phyloP scores from a whole-genome alignment of 306 rosid genomes.

The Carpinus fangiana region DNA sequence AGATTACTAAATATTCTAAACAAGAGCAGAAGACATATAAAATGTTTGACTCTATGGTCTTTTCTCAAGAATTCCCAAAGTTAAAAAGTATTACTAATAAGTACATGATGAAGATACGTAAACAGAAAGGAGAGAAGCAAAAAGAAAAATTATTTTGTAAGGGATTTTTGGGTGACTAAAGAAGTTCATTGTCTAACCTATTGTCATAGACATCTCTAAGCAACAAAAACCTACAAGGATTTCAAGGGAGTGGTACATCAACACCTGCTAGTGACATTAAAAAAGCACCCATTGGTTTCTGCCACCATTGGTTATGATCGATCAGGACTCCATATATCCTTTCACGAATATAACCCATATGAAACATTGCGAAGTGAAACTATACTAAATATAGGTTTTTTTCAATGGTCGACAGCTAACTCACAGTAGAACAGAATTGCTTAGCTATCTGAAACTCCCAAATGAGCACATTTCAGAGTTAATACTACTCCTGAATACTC shows the following conservation, averaged over 20 bases:
- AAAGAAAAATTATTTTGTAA: background rate
- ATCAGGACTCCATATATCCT: background rate
- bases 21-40: no score
- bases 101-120: no score
- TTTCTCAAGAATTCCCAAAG: no score
- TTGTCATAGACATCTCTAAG: background rate
- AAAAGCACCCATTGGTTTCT: background rate
- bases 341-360: background rate
- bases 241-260: background rate
- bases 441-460: slow-evolving; percentile 2
- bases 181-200: background rate
- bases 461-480: background rate
- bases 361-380: background rate
- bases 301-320: background rate
- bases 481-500: background rate
- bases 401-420: background rate
- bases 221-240: no score
- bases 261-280: background rate
- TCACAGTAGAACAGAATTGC: background rate
- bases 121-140: background rate
- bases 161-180: background rate
- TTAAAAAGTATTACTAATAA: no score
- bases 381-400: background rate
- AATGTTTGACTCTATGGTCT: no score
- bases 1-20: no score